Evolutionary conservation across 305 asterid genomes (phyloP).

Genomic region (Rubia balearica): DNA sequence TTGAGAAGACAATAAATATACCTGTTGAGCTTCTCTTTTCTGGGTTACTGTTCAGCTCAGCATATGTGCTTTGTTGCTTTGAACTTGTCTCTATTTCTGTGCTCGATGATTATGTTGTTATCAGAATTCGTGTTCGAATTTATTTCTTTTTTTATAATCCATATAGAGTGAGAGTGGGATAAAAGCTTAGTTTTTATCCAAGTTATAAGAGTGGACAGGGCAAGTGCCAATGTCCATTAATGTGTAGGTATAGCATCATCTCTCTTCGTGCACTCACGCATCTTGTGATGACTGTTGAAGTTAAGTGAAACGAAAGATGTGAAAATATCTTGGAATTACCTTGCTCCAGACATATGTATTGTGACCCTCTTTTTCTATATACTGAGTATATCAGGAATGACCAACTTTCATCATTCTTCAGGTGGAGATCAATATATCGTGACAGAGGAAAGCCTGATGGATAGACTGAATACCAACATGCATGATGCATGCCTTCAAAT

Average conservation of each 20-base stretch:
- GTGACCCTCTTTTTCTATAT: no score
- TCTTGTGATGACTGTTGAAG: not conserved
- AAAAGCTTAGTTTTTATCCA: no score
- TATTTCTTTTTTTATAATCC: not conserved
- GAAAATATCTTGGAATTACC: no score
- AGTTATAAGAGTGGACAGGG: not conserved
- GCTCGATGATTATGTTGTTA: not conserved
- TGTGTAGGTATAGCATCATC: not conserved
- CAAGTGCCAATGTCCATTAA: not conserved
- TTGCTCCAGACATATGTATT: no score
- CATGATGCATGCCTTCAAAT: slow-evolving; percentile 21
- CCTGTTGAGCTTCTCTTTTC: not conserved
- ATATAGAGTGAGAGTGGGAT: not conserved
- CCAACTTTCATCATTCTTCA: slow-evolving; percentile 16
- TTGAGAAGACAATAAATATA: not conserved
- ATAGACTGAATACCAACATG: slow-evolving; percentile 69
- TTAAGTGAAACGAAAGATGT: not conserved
- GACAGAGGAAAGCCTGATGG: slow-evolving; percentile 70
- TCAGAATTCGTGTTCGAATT: not conserved
- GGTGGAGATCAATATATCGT: slow-evolving; percentile 64
- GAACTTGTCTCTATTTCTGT: not conserved
- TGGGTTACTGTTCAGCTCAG: not conserved
- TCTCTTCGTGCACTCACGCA: not conserved
- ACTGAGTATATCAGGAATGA: not conserved
- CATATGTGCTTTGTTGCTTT: not conserved